phyloP scores from a whole-genome alignment of 2,329 filamentous ascomycete species.

The Pyrenophora graminea region DNA sequence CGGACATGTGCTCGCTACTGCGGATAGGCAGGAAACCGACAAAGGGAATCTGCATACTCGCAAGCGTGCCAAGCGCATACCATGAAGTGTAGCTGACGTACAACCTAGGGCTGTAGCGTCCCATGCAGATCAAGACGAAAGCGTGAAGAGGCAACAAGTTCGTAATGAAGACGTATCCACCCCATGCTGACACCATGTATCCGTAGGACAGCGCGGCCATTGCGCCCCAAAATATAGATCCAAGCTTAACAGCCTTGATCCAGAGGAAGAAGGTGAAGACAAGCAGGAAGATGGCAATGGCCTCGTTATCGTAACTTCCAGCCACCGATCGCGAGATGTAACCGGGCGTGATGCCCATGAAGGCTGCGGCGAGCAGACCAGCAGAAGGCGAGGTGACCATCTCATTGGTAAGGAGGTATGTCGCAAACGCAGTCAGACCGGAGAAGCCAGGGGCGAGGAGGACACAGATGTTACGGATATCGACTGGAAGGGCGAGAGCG shows the following conservation, averaged over 20 bases:
- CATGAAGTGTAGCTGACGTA: constrained; percentile 98
- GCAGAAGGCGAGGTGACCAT: constrained; percentile 96
- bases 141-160: constrained; percentile 93
- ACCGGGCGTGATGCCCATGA: constrained; percentile 97
- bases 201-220: constrained; percentile 95
- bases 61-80: constrained; percentile 94
- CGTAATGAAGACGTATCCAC: constrained; percentile 99
- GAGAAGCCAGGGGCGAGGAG: constrained; percentile 94
- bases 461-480: constrained; percentile 98
- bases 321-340: constrained; percentile 98
- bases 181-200: constrained; percentile 99
- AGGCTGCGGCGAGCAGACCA: constrained; percentile 87
- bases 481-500: constrained; percentile 85
- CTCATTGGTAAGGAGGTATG: constrained; percentile 94
- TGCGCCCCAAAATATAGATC: constrained; percentile 95
- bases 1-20: constrained; percentile 98
- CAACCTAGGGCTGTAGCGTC: constrained; percentile 87
- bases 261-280: constrained; percentile 99
- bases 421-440: constrained; percentile 86
- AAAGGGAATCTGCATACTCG: constrained; percentile 99
- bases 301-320: constrained; percentile 98
- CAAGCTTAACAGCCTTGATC: constrained; percentile 97
- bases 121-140: constrained; percentile 95
- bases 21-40: constrained; percentile 95
- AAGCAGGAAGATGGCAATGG: constrained; percentile 97